Base-by-base conservation (phyloP, 208 protist genomes). In the Acanthamoeba triangularis region DNA sequence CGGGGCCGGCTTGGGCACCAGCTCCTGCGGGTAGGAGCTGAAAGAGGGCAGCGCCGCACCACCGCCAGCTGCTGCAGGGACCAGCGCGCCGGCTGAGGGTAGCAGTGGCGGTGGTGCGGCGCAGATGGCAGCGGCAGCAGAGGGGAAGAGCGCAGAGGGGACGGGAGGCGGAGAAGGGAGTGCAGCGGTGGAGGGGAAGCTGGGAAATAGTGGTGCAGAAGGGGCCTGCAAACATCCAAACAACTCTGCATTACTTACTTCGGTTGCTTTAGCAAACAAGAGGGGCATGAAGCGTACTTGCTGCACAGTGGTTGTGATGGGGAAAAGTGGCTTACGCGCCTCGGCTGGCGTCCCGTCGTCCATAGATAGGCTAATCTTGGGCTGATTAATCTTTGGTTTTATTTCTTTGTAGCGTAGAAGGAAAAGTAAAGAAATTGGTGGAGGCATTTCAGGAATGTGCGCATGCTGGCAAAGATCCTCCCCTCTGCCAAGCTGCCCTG, bases 1-100 rank as follows among this genome's bases (percentile, higher is more conserved):
- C 37, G 37, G 72, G 35, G 72, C 30, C 44, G 76, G 76, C 76
- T 85, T 49, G 11, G 76, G 76, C 76, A 85, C 76, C 33, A 85
- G 30, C 44, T 85, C 76, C n/a, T 85, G 76, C 3, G 76, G 76
- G 30, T 54, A 85, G 28, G 76, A 85, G 23, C 44, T 59, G 76
- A 85, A 85, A 1, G 76, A 85, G 47, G 76, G 76, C 44, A 85
- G 76, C 14, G 76, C 76, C 5, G 76, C 44, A 14, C 5, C 76
- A 49, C 37, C 13, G 2, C 7, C 30, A 11, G 20, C 25, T 1
- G 69, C 41, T 14, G 76, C 7, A 14, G 33, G 8, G 37, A 82
- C 76, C 23, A 35, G 28, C 11, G 44, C 35, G 47, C 44, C 44
- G n/a, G 6, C 76, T 30, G 76, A 35, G 3, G 49, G 44, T 4